Base-by-base conservation (phyloP, 2,329 filamentous ascomycete species). In the Penicillium corylophilum region DNA sequence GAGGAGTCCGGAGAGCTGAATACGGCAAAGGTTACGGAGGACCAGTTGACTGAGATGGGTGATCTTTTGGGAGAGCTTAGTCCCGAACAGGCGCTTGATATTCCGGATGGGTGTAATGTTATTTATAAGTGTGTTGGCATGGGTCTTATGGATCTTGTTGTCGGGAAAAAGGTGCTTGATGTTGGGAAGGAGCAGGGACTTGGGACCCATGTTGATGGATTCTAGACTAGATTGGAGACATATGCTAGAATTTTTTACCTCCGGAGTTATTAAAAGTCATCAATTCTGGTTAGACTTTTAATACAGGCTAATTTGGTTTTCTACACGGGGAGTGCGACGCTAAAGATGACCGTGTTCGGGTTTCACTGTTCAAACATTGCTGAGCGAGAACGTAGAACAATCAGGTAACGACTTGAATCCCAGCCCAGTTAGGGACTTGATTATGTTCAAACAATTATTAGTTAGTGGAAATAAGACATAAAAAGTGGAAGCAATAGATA, bases 91-190 rank as follows among this genome's bases (percentile, higher is more conserved):
- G 31, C 61, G 0, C 22, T 70, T 61, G 57, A 62, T 20, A 55
- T 67, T 22, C 57, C 69, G 0, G 51, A 61, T n/a, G 59, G 65
- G 0, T 69, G 67, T 1, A 75, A 76, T 61, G 68, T 78, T 26
- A 63, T 80, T 1, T 79, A 78, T 43, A 80, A 80, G 57, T 78
- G 77, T 53, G 77, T 80, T 7, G 78, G 78, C 0, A 71, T 80
- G 61, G 77, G 76, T 0, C 67, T 80, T 36, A 80, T 79, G 73
- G 77, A 80, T 64, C 56, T 80, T 41, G 71, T 74, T 8, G 68
- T 78, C 46, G 76, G 73, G 7, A 72, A 69, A 56, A 69, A 70
- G 52, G 50, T 76, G 50, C 62, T 77, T 46, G 64, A 69, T 13
- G 57, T 75, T 51, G 73, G 71, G 15, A 57, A 40, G 16, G 64